Evolutionary conservation across 345 rosid species (phyloP), one percentile per base, ranked within the genome.

Genomic region (Dimocarpus longan): DNA sequence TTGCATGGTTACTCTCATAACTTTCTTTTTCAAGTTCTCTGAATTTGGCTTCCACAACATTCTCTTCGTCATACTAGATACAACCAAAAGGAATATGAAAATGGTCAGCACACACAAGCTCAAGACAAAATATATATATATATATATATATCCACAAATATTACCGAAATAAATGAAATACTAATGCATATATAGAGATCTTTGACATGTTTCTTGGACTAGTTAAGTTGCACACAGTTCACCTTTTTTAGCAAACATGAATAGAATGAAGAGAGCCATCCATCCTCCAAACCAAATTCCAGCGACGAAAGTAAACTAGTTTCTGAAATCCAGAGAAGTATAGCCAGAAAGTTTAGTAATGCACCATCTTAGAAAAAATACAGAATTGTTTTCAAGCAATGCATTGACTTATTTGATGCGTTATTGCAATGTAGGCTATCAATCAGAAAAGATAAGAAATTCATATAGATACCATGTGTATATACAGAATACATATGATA

Each of bases 181-280:
- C 67, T 52, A 76, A 56, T 21, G 10, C 5, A 68, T 11, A 65
- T 11, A 60, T 60, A 60, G 56, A 39, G 37, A 56, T 71, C 16
- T 18, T n/a, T 65, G 26, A 21, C 6, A 24, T 44, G 19, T 32
- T 68, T 43, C 13, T 22, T 78, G 62, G 54, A 64, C 46, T 44
- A 66, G 54, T 65, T 39, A 79, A 50, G 56, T 67, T 71, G 48
- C 56, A 22, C 0, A 7, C 15, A 15, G 3, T 59, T 80, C 85
- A 90, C 98, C 95, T 96, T 94, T 82, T 94, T 94, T 57, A 88
- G 86, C 88, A 96, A 86, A 82, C 99, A 96, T n/a, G 94, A 92
- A 83, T 94, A 96, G 88, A 96, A 94, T 65, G 95, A 88, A 73
- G 94, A 91, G 71, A 94, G 95, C 98, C 99, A 96, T 28, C 86